These are phyloP conservation scores for Tardiomyces digboiensis DNA, from an alignment of 1,139 yeast genomes.

Conservation along the genomic window DNA sequence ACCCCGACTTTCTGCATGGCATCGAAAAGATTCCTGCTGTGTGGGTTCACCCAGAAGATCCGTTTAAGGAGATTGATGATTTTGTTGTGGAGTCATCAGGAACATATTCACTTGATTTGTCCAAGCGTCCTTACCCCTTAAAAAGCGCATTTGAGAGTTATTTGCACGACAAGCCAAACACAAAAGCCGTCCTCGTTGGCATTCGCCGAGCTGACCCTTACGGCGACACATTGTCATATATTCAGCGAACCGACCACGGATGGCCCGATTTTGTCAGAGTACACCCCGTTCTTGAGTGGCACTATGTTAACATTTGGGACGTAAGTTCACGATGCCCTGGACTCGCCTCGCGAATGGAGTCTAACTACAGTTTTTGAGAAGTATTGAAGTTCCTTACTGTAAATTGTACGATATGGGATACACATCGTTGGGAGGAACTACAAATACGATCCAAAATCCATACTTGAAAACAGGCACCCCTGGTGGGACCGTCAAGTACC, in stretches of 20 bases:
- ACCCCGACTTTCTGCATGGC: slow-evolving; percentile 5
- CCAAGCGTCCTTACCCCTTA: slow-evolving; percentile 33
- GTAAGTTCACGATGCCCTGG: no score
- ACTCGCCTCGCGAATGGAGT: no score
- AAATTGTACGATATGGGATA: slow-evolving; percentile 64
- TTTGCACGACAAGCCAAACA: slow-evolving; percentile 32
- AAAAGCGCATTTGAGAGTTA: slow-evolving; percentile 59
- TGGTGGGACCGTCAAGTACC: slow-evolving; percentile 21
- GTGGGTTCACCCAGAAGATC: slow-evolving; percentile 58
- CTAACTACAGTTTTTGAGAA: slow-evolving; percentile 35
- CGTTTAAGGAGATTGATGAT: slow-evolving; percentile 52
- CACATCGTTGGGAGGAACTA: slow-evolving; percentile 72
- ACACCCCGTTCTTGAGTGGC: slow-evolving; percentile 82
- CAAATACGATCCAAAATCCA: slow-evolving; percentile 61
- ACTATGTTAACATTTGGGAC: slow-evolving; percentile 70
- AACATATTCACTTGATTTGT: slow-evolving; percentile 24
- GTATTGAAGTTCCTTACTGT: slow-evolving; percentile 50
- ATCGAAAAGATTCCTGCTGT: slow-evolving; percentile 38
- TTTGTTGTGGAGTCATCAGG: slow-evolving; percentile 28
- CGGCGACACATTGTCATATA: slow-evolving; percentile 42
- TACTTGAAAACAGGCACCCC: slow-evolving; percentile 27
- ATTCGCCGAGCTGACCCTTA: slow-evolving; percentile 76
- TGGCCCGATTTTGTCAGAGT: slow-evolving; percentile 82
- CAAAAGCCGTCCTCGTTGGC: slow-evolving; percentile 69
- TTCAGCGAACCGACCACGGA: slow-evolving; percentile 67